Evolutionary conservation across 176 grass and related monocot species (phyloP), one percentile per base, ranked within the genome.

Genomic region (Saccharum officinarum): DNA sequence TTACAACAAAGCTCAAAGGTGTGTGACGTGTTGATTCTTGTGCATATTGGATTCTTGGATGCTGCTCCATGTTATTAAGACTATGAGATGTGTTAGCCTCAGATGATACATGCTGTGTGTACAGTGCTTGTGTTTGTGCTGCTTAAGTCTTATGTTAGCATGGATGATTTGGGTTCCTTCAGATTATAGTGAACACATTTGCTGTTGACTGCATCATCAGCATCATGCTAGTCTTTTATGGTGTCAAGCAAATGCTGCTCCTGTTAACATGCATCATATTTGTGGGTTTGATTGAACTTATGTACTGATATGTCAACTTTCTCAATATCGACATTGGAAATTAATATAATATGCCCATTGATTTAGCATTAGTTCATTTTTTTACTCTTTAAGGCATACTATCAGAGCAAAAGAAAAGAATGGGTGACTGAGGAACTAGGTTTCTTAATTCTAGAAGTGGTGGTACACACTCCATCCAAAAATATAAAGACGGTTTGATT

Each of bases 1-100:
- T 94, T 73, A 88, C 88, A 39, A 80, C 86, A 54, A 90, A 85
- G 36, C 34, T 46, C 79, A 98, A 95, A 95, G 91, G 96, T 98
- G 75, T 46, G 69, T 74, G 82, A 86, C 82, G 67, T 54, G 64
- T 68, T 72, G 22, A 40, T 66, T 25, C 47, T 67, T 44, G 25
- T n/a, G 20, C 64, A 42, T 82, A 45, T 65, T 69, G 66, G 39
- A 59, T 82, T 76, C 33, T 79, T 61, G 64, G 10, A 26, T 81
- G 49, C 15, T 76, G 9, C 49, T 46, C 18, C 45, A 20, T 54
- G 42, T 20, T 79, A n/a, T 54, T 84, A 54, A 67, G 25, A 54
- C 46, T 36, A 42, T 45, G 12, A 4, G 30, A 55, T 23, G 17
- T 45, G 30, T 67, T 57, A 38, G 12, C 15, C 80, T 57, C 73